These are phyloP conservation scores for Boletus rufocinnamomeus DNA, from an alignment of 768 basidiomycete genomes.

Conservation along the genomic window DNA sequence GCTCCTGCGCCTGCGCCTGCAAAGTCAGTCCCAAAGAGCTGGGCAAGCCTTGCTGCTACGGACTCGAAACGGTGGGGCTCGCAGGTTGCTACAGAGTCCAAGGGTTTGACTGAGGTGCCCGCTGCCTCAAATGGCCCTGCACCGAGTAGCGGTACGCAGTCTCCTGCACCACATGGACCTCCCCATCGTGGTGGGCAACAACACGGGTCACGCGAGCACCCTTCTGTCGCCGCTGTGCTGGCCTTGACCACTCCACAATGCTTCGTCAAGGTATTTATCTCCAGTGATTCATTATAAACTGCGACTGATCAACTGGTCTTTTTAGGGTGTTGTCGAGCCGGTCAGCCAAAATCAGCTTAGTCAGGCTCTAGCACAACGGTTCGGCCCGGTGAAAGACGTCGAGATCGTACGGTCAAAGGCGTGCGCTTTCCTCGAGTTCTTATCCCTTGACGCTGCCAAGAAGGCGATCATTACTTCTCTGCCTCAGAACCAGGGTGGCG, in stretches of 20 bases:
- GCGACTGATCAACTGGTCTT: constrained; percentile 4
- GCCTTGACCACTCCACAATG: constrained; percentile 72
- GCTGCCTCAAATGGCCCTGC: constrained; percentile 40
- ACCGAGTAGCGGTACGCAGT: constrained; percentile 42
- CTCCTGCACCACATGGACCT: constrained; percentile 35
- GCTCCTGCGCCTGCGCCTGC: constrained; percentile 35
- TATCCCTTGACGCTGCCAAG: constrained; percentile 72
- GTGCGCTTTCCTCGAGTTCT: constrained; percentile 95
- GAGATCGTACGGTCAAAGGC: constrained; percentile 88
- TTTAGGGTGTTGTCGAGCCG: constrained; percentile 71
- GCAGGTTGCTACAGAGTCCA: constrained; percentile 74
- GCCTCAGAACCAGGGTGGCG: constrained; percentile 70
- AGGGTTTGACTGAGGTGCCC: constrained; percentile 71
- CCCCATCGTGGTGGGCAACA: constrained; percentile 37
- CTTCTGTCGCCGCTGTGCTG: constrained; percentile 56
- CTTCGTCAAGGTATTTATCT: constrained; percentile 80
- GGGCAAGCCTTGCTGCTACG: constrained; percentile 90
- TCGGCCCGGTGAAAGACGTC: constrained; percentile 82
- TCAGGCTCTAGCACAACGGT: constrained; percentile 54
- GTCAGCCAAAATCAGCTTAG: constrained; percentile 55
- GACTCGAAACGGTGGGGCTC: constrained; percentile 85
- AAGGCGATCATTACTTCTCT: constrained; percentile 81
- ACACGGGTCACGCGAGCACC: constrained; percentile 43
- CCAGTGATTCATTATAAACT: not conserved
- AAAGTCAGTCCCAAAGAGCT: constrained; percentile 68